Conservation (phyloP, 2,329 filamentous ascomycete genomes). For the Rutstroemia sp. region DNA sequence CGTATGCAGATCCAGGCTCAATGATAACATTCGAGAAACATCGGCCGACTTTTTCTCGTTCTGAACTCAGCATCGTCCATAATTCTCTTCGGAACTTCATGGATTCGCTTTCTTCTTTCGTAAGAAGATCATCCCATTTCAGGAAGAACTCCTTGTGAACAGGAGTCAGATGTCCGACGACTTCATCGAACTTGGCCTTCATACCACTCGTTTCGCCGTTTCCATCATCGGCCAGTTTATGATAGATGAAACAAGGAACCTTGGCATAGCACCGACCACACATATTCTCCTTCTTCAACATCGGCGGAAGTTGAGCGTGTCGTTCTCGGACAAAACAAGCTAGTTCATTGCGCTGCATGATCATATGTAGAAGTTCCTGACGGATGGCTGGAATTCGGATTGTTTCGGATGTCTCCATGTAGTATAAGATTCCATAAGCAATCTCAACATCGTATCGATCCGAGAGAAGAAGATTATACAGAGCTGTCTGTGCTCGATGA, state of each 20-base stretch:
- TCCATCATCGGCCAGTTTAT: constrained; percentile 81
- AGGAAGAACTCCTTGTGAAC: constrained; percentile 77
- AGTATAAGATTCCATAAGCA: constrained; percentile 85
- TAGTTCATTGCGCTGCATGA: constrained; percentile 88
- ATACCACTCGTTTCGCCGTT: constrained; percentile 75
- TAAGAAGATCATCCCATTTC: constrained; percentile 90
- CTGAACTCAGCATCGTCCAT: constrained; percentile 89
- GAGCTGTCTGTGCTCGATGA: constrained; percentile 86
- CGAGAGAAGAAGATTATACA: constrained; percentile 87
- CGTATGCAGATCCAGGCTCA: constrained; percentile 64
- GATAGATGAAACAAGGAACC: constrained; percentile 84
- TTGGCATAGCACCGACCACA: constrained; percentile 90
- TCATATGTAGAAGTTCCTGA: constrained; percentile 89
- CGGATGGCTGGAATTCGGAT: constrained; percentile 78
- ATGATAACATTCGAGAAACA: constrained; percentile 88
- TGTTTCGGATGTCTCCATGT: constrained; percentile 84
- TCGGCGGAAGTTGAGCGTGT: constrained; percentile 70
- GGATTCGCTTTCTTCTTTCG: constrained; percentile 87
- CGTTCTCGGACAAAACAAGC: constrained; percentile 79
- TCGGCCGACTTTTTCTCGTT: constrained; percentile 80
- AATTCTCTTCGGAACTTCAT: constrained; percentile 82
- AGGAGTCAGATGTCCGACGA: constrained; percentile 69
- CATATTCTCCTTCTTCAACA: constrained; percentile 74
- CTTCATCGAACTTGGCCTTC: constrained; percentile 72
- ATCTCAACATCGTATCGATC: constrained; percentile 94